Percentiles rank a stretch among this genome's conserved stretches.
Conservation (phyloP, 805 yeast genomes). For the Clavispora fructus region DNA sequence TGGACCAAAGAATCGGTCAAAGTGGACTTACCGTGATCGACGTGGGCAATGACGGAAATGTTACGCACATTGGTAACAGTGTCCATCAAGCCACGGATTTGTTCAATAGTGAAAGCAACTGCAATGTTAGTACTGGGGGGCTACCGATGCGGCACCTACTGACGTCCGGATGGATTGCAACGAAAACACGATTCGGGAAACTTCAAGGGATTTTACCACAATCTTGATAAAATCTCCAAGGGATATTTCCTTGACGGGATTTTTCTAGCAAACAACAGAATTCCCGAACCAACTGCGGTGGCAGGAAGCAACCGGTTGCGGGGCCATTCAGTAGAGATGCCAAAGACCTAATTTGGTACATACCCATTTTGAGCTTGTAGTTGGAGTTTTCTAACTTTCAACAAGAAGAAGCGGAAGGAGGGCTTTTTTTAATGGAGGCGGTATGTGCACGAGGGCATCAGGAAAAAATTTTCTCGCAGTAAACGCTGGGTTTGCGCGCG, state of each 20-base stretch:
- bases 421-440: conserved; percentile 14
- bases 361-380: conserved; percentile 32
- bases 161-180: too few species aligned
- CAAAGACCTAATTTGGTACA: conserved; percentile 12
- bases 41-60: conserved; percentile 99
- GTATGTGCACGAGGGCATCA: conserved; percentile 17
- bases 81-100: conserved; percentile 99
- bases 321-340: neutral
- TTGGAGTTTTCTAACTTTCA: conserved; percentile 21
- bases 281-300: too few species aligned
- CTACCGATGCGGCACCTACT: too few species aligned
- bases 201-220: too few species aligned
- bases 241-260: too few species aligned
- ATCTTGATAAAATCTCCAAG: too few species aligned
- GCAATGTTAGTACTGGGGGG: conserved; percentile 19
- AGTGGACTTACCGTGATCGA: conserved; percentile 99
- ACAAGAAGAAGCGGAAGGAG: conserved; percentile 13
- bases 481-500: conserved; percentile 9
- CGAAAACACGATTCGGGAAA: too few species aligned
- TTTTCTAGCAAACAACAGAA: too few species aligned
- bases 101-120: conserved; percentile 56
- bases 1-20: conserved; percentile 98
- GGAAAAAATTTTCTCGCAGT: conserved; percentile 16
- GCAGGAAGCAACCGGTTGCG: too few species aligned
- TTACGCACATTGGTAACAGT: conserved; percentile 99